These are phyloP conservation scores for Mesostigma viride DNA, from an alignment of 139 green algal species.

Conservation along the genomic window DNA sequence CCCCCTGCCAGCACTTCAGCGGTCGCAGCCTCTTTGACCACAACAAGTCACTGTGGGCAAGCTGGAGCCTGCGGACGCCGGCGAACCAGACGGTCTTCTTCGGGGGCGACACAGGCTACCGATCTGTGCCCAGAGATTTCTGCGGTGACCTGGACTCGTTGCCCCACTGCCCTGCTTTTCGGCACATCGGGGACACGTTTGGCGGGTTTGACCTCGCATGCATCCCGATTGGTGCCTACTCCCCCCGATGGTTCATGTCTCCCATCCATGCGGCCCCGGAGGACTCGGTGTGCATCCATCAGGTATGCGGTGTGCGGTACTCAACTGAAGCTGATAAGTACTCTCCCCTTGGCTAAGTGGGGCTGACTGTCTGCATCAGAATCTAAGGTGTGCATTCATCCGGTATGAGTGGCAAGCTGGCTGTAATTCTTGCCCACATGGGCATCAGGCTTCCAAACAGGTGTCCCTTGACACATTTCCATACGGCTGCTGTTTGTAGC, in stretches of 20 bases:
- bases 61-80: neutral
- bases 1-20: neutral
- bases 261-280: neutral
- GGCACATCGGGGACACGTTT: neutral
- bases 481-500: too few species aligned
- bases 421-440: too few species aligned
- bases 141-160: neutral
- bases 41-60: too few species aligned
- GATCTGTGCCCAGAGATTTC: neutral
- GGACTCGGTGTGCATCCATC: neutral
- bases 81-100: neutral
- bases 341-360: too few species aligned
- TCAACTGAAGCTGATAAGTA: too few species aligned
- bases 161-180: neutral
- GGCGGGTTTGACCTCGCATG: neutral
- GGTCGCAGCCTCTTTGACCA: neutral
- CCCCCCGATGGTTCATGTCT: neutral
- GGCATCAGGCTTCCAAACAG: too few species aligned
- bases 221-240: neutral
- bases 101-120: neutral
- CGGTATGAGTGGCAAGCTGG: too few species aligned
- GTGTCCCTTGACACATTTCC: too few species aligned
- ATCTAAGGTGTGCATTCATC: too few species aligned
- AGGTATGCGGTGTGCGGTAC: too few species aligned
- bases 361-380: too few species aligned